These are phyloP conservation scores for Arabidopsis thaliana DNA, from an alignment of 345 rosid species.

Conservation along the genomic window DNA sequence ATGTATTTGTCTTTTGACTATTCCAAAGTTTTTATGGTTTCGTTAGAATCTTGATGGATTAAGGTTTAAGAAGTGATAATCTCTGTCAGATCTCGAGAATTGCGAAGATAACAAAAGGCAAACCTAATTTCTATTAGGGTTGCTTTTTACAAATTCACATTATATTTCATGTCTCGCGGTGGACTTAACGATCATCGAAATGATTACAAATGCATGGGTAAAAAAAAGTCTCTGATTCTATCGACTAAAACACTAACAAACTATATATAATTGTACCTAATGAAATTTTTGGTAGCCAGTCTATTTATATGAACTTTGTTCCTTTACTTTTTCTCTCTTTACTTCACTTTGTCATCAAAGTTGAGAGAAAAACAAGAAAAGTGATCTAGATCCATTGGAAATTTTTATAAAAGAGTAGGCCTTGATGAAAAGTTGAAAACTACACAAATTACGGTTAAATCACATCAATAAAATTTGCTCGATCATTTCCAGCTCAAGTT, in stretches of 20 bases:
- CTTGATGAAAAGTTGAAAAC: neutral
- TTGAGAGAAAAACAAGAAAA: neutral
- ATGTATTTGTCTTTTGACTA: neutral
- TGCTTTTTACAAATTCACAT: neutral
- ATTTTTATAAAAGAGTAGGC: neutral
- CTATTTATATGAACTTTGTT: conserved; percentile 33
- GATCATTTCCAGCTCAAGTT: neutral
- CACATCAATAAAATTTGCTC: neutral
- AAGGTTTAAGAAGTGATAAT: conserved; percentile 30
- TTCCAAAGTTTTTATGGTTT: neutral
- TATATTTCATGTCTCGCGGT: conserved; percentile 21
- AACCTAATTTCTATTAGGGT: neutral
- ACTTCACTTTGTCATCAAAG: neutral
- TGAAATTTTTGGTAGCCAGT: conserved; percentile 42
- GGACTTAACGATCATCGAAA: conserved; percentile 38
- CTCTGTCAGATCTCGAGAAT: conserved; percentile 29
- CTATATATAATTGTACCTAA: conserved; percentile 25
- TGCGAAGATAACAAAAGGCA: conserved; percentile 25
- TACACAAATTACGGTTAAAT: neutral
- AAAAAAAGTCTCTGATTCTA: conserved; percentile 34
- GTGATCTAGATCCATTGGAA: neutral
- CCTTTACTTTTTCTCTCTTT: neutral
- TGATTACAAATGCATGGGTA: conserved; percentile 45
- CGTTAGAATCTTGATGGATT: neutral
- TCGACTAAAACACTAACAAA: conserved; percentile 35